Evolutionary conservation across 73 alveolate species (phyloP).

Genomic region (Stentor roeselii): DNA sequence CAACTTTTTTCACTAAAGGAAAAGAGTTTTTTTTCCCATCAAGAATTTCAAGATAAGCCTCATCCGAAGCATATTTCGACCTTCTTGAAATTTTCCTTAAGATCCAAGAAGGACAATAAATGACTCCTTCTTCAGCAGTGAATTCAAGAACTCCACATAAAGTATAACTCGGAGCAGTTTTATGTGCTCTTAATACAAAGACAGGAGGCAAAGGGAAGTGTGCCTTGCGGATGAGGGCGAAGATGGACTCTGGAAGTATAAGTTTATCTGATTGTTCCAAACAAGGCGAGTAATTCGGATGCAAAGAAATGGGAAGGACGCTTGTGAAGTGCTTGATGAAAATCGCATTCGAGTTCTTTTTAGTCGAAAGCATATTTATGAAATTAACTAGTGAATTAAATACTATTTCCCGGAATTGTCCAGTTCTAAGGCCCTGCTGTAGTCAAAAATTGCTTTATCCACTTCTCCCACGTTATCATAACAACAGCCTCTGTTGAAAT

Average conservation of each 20-base stretch:
- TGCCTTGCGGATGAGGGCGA: background rate
- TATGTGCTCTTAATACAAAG: background rate
- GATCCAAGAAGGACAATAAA: background rate
- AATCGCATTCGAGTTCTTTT: too few relatives aligned
- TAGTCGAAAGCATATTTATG: too few relatives aligned
- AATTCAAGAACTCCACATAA: background rate
- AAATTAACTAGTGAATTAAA: too few relatives aligned
- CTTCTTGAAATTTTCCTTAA: background rate
- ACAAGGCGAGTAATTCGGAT: background rate
- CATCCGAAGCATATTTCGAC: background rate
- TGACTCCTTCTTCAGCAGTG: background rate
- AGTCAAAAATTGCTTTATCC: slow-evolving; percentile 72
- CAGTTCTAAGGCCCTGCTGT: slow-evolving; percentile 81
- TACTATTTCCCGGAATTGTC: too few relatives aligned
- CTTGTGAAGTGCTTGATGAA: background rate
- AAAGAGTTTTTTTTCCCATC: background rate
- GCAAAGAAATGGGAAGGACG: background rate
- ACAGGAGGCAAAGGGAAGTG: background rate
- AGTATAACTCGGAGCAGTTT: background rate
- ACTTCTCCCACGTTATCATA: slow-evolving; percentile 53
- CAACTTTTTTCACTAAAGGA: background rate
- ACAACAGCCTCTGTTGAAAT: slow-evolving; percentile 97
- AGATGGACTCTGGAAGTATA: background rate
- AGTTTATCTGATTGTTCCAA: background rate
- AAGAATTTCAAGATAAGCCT: background rate